Evolutionary conservation across 2,329 filamentous ascomycete genomes (phyloP).

Genomic region (Dothistroma pini): DNA sequence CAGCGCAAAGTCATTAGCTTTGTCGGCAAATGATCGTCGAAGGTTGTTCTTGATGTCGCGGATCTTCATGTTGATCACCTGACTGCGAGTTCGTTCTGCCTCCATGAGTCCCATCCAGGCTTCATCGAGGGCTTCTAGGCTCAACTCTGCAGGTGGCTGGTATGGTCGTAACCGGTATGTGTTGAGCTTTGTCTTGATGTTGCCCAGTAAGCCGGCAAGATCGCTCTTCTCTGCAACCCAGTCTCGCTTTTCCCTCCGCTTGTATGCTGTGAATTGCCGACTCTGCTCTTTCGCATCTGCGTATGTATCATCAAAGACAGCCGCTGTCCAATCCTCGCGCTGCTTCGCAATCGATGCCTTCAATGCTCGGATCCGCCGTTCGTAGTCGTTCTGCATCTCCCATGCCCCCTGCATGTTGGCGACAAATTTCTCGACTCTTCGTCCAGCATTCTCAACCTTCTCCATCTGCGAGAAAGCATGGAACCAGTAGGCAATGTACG

Average conservation of each 20-base stretch:
- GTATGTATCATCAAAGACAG: constrained; percentile 88
- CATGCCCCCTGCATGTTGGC: constrained; percentile 98
- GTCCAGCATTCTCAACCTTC: constrained; percentile 93
- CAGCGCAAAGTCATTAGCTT: constrained; percentile 95
- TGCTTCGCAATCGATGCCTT: constrained; percentile 71
- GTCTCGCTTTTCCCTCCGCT: constrained; percentile 80
- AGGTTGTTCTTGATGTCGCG: constrained; percentile 97
- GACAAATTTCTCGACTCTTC: constrained; percentile 96
- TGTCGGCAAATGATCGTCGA: constrained; percentile 90
- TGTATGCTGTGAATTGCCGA: constrained; percentile 79
- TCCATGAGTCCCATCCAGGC: constrained; percentile 79
- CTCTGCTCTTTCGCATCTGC: constrained; percentile 86
- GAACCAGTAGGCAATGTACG: constrained; percentile 99
- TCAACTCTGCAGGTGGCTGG: constrained; percentile 79
- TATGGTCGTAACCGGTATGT: constrained; percentile 92
- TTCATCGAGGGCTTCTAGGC: constrained; percentile 73
- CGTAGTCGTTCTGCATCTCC: constrained; percentile 98
- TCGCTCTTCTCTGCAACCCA: constrained; percentile 99
- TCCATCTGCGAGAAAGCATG: constrained; percentile 99
- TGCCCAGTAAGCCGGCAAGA: constrained; percentile 84
- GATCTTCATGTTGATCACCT: constrained; percentile 97
- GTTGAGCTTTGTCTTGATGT: constrained; percentile 97
- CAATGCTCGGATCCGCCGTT: constrained; percentile 82
- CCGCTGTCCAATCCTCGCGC: constrained; percentile 69
- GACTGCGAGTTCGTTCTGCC: constrained; percentile 81